Percentiles rank a stretch among this genome's conserved stretches.
Conservation (phyloP, 2,329 filamentous ascomycete species). For the Calonectria crousiana region DNA sequence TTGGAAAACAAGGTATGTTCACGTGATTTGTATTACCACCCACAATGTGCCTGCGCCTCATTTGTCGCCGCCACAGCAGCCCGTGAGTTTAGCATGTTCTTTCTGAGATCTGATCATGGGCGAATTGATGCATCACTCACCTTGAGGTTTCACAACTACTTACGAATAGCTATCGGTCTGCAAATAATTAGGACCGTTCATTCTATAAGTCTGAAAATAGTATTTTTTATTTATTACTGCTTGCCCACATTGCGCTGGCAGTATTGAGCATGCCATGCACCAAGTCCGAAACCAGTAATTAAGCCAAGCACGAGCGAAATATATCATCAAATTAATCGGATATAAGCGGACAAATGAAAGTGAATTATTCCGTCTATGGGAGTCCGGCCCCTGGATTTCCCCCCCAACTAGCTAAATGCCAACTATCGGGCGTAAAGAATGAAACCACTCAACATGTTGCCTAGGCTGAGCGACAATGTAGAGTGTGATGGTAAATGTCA, state of each 20-base stretch:
- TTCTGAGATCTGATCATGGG: too few species aligned
- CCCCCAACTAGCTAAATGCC: neutral
- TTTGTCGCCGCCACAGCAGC: neutral
- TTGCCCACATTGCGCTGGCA: too few species aligned
- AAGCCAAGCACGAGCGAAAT: neutral
- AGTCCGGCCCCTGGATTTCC: neutral
- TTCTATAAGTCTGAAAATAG: too few species aligned
- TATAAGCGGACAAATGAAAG: neutral
- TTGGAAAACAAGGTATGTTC: neutral
- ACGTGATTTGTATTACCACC: slow-evolving; percentile 16
- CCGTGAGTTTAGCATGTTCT: too few species aligned
- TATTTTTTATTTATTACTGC: too few species aligned
- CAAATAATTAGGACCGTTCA: too few species aligned
- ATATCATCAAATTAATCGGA: neutral
- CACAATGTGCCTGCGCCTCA: neutral
- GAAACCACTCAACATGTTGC: neutral
- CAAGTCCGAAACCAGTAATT: too few species aligned
- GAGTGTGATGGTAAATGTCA: neutral
- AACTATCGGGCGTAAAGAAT: neutral
- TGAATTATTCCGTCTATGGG: neutral
- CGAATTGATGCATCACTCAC: too few species aligned
- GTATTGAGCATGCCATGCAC: too few species aligned
- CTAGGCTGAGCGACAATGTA: neutral
- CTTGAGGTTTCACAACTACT: too few species aligned
- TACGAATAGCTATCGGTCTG: too few species aligned